A percentile compares a stretch with the other conserved stretches of the same genome.
Conservation (phyloP, 1,284 basidiomycete species). For the Stygiomarasmius scandens region DNA sequence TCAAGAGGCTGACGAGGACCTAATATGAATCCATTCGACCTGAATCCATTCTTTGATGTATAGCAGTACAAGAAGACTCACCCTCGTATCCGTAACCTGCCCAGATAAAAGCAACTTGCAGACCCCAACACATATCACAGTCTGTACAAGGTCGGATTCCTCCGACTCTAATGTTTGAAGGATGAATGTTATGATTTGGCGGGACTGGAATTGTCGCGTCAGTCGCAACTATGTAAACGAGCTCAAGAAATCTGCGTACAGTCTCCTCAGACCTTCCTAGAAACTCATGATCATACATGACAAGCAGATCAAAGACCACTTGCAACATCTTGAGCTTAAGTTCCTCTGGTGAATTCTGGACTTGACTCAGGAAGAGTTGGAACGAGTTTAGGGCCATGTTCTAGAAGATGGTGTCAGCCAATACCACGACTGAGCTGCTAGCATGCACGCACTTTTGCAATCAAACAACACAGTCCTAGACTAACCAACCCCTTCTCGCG, state of each 20-base stretch:
- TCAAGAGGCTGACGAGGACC: conserved; percentile 80
- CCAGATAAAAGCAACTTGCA: conserved; percentile 91
- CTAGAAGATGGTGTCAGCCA: conserved; percentile 36
- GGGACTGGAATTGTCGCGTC: conserved; percentile 49
- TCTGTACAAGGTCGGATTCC: conserved; percentile 79
- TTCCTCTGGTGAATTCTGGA: conserved; percentile 75
- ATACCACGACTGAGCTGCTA: neutral
- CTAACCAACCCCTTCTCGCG: conserved; percentile 87
- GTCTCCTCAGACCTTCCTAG: conserved; percentile 57
- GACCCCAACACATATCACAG: conserved; percentile 81
- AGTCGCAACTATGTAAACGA: too few species aligned
- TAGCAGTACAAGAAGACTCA: conserved; percentile 31
- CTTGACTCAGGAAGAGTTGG: conserved; percentile 87
- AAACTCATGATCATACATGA: conserved; percentile 86
- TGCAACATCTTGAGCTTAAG: conserved; percentile 85
- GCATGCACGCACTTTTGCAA: conserved; percentile 62
- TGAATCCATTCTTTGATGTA: neutral
- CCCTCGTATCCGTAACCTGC: conserved; percentile 76
- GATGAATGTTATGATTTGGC: conserved; percentile 77
- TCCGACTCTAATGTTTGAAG: conserved; percentile 74
- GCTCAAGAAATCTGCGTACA: conserved; percentile 36
- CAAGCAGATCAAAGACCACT: conserved; percentile 88
- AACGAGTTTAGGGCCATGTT: conserved; percentile 92
- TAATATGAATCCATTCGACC: conserved; percentile 31
- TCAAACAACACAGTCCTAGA: conserved; percentile 89